Conservation (phyloP, 192 early-diverging fungal genomes). For the Coemansia sp. region DNA sequence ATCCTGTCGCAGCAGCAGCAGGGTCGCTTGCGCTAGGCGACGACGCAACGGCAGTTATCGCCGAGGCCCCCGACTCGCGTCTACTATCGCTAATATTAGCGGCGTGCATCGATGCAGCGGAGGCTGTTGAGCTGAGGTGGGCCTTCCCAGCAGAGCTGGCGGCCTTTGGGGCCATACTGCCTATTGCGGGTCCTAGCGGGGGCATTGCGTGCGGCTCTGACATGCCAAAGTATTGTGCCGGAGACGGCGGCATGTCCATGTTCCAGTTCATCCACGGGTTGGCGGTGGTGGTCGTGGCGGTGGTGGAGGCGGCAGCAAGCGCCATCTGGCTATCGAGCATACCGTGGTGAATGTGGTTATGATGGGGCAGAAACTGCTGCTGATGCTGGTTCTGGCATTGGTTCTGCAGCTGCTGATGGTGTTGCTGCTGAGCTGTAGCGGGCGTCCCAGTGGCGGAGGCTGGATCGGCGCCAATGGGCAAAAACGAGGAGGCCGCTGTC, state of each 20-base stretch:
- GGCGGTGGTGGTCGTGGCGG: constrained; percentile 11
- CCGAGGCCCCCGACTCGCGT: constrained; percentile 53
- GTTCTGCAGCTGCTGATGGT: constrained; percentile 14
- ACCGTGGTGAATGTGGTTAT: neutral
- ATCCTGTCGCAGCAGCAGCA: constrained; percentile 6
- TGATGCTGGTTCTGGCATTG: constrained; percentile 17
- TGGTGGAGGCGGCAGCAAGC: constrained; percentile 19
- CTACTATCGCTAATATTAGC: constrained; percentile 51
- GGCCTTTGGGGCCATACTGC: neutral
- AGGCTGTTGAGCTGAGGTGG: constrained; percentile 7
- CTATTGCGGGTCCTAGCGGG: neutral
- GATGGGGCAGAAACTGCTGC: constrained; percentile 2
- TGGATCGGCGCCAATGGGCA: constrained; percentile 17
- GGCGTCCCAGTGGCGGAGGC: neutral
- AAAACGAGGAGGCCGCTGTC: constrained; percentile 30
- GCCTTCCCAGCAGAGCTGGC: constrained; percentile 2
- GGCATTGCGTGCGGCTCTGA: constrained; percentile 10
- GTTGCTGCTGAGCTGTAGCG: constrained; percentile 2
- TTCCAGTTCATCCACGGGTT: constrained; percentile 39
- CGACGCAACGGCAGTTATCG: constrained; percentile 50
- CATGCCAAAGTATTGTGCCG: constrained; percentile 3
- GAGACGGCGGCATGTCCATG: constrained; percentile 9
- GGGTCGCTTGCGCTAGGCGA: constrained; percentile 24
- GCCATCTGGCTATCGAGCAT: constrained; percentile 24
- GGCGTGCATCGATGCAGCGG: constrained; percentile 29